Evolutionary conservation across 1,284 basidiomycete genomes (phyloP).

Genomic region (Exsudoporus floridanus): DNA sequence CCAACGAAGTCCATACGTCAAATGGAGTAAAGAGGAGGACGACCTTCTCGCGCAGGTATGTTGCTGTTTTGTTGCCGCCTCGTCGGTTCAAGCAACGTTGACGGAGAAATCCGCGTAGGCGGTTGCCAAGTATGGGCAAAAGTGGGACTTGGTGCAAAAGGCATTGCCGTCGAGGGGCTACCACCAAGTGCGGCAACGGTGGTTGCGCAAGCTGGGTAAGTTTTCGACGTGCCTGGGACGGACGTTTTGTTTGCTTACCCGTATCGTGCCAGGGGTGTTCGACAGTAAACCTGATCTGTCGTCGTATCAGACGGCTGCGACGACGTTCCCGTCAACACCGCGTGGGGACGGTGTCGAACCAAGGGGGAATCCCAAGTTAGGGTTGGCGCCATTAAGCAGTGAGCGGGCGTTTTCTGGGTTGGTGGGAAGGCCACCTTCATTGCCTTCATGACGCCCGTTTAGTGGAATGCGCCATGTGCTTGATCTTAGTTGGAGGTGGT

Average conservation of each 20-base stretch:
- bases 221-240: neutral
- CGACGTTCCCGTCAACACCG: constrained; percentile 21
- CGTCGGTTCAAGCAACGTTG: neutral
- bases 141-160: constrained; percentile 43
- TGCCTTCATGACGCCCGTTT: constrained; percentile 18
- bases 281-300: constrained; percentile 40
- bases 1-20: constrained; percentile 40
- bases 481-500: constrained; percentile 8
- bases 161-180: constrained; percentile 39
- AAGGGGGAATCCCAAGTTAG: constrained; percentile 36
- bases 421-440: constrained; percentile 16
- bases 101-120: constrained; percentile 23
- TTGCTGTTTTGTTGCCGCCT: neutral
- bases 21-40: constrained; percentile 42
- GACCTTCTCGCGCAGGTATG: constrained; percentile 39
- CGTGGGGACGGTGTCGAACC: constrained; percentile 21
- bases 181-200: constrained; percentile 42
- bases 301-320: constrained; percentile 31
- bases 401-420: constrained; percentile 29
- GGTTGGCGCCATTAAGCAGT: constrained; percentile 37
- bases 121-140: constrained; percentile 42
- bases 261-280: constrained; percentile 32
- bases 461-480: constrained; percentile 4
- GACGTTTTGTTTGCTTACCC: neutral
- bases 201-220: constrained; percentile 40